phyloP scores from a whole-genome alignment of 2,329 filamentous ascomycete species.

The Pleomassaria siparia region DNA sequence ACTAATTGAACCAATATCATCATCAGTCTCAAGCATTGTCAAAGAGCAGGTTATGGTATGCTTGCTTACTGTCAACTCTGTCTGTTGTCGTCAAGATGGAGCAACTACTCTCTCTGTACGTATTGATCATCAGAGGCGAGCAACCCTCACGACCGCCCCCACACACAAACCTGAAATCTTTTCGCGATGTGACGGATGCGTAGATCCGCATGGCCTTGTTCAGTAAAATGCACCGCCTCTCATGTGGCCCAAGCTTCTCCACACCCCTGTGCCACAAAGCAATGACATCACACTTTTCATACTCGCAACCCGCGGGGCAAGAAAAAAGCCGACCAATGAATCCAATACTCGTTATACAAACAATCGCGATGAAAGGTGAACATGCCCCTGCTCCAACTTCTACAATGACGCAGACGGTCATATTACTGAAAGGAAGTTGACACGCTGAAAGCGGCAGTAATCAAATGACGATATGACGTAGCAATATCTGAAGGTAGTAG shows the following conservation, averaged over 20 bases:
- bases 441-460: constrained; percentile 7
- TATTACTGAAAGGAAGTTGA: constrained; percentile 2
- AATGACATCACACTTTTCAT: constrained; percentile 1
- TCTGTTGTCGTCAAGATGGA: too few relatives aligned
- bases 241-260: constrained; percentile 1
- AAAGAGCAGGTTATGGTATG: too few relatives aligned
- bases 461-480: constrained; percentile 30
- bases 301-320: neutral
- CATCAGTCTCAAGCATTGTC: too few relatives aligned
- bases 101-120: too few relatives aligned
- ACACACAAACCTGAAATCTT: too few relatives aligned
- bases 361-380: constrained; percentile 7
- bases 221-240: neutral
- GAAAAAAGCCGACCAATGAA: constrained; percentile 11
- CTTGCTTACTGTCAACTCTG: too few relatives aligned
- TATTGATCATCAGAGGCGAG: too few relatives aligned
- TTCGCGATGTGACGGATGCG: too few relatives aligned
- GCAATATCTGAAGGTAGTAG: too few relatives aligned
- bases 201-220: neutral
- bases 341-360: neutral
- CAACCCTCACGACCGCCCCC: too few relatives aligned
- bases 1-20: too few relatives aligned
- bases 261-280: neutral
- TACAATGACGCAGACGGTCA: constrained; percentile 7
- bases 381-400: neutral